These are phyloP conservation scores for Ogataea allantospora DNA, from an alignment of 805 yeast genomes.

Conservation along the genomic window DNA sequence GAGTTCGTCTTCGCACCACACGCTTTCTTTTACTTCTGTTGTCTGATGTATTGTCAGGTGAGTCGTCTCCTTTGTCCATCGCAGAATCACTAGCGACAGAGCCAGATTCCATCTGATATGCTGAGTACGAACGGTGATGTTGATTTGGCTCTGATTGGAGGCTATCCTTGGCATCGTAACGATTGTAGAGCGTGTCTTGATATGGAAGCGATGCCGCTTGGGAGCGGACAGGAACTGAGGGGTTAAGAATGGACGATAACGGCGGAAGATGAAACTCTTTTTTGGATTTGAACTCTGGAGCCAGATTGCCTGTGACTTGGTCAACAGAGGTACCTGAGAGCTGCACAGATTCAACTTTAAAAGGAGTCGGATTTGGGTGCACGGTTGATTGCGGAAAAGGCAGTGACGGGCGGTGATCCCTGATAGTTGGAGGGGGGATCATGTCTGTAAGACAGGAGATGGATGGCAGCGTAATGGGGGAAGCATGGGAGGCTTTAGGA, in stretches of 20 bases:
- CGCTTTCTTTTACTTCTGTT: slow-evolving; percentile 38
- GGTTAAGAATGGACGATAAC: slow-evolving; percentile 17
- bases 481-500: slow-evolving; percentile 4
- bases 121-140: slow-evolving; percentile 3
- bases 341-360: background rate
- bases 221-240: slow-evolving; percentile 2
- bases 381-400: background rate
- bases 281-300: background rate
- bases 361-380: background rate
- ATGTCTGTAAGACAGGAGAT: slow-evolving; percentile 21
- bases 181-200: slow-evolving; percentile 3
- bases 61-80: slow-evolving; percentile 9
- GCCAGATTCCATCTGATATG: background rate
- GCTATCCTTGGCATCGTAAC: slow-evolving; percentile 1
- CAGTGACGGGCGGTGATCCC: background rate
- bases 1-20: slow-evolving; percentile 57
- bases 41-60: slow-evolving; percentile 3
- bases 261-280: slow-evolving; percentile 22
- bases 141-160: background rate
- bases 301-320: background rate
- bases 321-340: background rate
- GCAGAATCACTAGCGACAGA: slow-evolving; percentile 11
- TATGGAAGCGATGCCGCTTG: slow-evolving; percentile 5
- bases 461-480: slow-evolving; percentile 20
- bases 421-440: background rate